These are phyloP conservation scores for Cyanodermella asteris DNA, from an alignment of 2,329 filamentous ascomycete species.

Conservation along the genomic window DNA sequence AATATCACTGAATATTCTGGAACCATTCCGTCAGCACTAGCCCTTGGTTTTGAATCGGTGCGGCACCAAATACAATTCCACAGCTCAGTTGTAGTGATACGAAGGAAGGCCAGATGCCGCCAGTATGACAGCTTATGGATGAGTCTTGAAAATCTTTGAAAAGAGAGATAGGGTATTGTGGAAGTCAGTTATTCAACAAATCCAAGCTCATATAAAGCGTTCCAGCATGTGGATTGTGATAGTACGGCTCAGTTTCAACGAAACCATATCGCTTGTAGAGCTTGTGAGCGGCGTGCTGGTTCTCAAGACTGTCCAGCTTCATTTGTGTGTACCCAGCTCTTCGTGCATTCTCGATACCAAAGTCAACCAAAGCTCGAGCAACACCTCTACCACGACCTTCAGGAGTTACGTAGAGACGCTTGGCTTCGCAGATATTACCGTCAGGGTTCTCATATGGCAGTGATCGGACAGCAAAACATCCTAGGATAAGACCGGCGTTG, in stretches of 20 bases:
- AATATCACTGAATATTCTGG: too few species aligned
- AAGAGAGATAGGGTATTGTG: too few species aligned
- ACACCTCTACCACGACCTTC: constrained; percentile 26
- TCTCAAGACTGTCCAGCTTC: constrained; percentile 31
- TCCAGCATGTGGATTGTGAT: constrained; percentile 30
- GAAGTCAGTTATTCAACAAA: too few species aligned
- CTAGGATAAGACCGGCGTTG: constrained; percentile 13
- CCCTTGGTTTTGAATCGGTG: too few species aligned
- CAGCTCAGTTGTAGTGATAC: too few species aligned
- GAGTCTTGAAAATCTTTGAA: too few species aligned
- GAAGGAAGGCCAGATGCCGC: too few species aligned
- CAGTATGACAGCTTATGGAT: too few species aligned
- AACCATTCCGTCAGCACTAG: too few species aligned
- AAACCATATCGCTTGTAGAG: constrained; percentile 32
- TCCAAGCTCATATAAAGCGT: constrained; percentile 31
- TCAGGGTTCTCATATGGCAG: constrained; percentile 5
- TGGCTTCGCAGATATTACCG: constrained; percentile 28
- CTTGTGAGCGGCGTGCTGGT: constrained; percentile 27
- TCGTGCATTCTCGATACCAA: constrained; percentile 22
- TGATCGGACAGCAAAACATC: constrained; percentile 29
- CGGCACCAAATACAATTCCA: too few species aligned
- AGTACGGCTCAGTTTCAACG: constrained; percentile 28
- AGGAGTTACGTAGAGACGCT: constrained; percentile 31
- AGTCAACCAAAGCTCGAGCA: constrained; percentile 25
- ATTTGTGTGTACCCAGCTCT: constrained; percentile 29